Evolutionary conservation across 2,329 filamentous ascomycete genomes (phyloP), one percentile per base, ranked within the genome.

Genomic region (Pestalotiopsis sp.): DNA sequence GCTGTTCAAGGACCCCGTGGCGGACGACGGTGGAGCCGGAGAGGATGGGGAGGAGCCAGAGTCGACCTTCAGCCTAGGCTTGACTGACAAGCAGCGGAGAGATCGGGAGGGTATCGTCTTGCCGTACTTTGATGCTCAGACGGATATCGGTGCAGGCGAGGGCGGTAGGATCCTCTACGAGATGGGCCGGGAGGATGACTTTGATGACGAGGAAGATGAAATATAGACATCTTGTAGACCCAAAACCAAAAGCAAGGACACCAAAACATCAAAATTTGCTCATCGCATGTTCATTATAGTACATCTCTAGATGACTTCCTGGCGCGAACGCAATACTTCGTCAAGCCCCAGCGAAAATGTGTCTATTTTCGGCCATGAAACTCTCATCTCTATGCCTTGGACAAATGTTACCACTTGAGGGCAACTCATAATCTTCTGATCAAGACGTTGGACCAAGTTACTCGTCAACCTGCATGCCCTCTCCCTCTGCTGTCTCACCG

Each of bases 91-190:
- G 82, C 96, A 99, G 82, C 88, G 92, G 73, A 85, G 86, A 71
- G 95, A 97, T 64, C 84, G 96, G 30, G 95, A 98, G 74, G 93
- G 92, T 0, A 93, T 99, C 9, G 92, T 98, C 55, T 78, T 98
- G 78, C 96, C 96, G 17, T 98, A 99, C 78, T 98, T 97, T 80
- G 96, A 99, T 82, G 96, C 96, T 26, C 96, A 99, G 85, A 93
- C 89, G 65, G 91, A 91, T 61, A 86, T 89, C 64, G 91, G 90
- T 1, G 86, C 88, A 0, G 94, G 94, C 0, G 94, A 97, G 74
- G 95, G 96, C 4, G 96, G 96, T 0, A 87, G 95, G 69, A 99
- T 99, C 71, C 77, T 99, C 75, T 99, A 99, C 78, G 95, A 98
- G 73, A 97, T 98, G 92, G 95, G 94, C 1, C 88, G 90, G 70